Base-by-base conservation (phyloP, 2,329 filamentous ascomycete species). In the Talaromyces rugulosus region DNA sequence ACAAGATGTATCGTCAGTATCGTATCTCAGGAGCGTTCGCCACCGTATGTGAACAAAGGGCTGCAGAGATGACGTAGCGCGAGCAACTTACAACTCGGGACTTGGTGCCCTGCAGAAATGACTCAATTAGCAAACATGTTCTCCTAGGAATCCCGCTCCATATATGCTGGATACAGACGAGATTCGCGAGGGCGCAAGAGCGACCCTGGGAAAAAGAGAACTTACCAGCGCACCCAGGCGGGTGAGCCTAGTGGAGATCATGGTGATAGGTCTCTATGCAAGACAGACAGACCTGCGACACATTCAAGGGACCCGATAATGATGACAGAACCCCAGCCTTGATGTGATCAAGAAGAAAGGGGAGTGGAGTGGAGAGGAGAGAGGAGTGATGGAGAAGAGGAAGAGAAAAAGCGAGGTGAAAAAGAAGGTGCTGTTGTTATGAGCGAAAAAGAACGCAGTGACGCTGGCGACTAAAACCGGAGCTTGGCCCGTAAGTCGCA, bases 191-290 rank as follows among this genome's bases (percentile, higher is more conserved):
- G n/a, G 44, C 18, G 44, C 44, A 47, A 18, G 23, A 47, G 18
- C 18, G 18, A 8, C 18, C 5, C 7, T 31, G 47, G 58, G 42
- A 58, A 53, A 61, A 66, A 63, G 50, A 33, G 54, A 44, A 77
- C 78, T 67, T 77, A 81, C 78, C 77, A 80, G 73, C 73, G 74
- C 77, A 76, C 77, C 76, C 67, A 75, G 70, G 72, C 78, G 78
- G 74, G 77, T 74, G 68, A 80, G 73, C 74, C 76, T 74, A 67
- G 77, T 74, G 70, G 78, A 77, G 71, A 80, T 77, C 78, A 81
- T 81, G 70, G 71, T 79, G 73, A 67, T 71, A 71, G 73, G 70
- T 75, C 73, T 74, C 73, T 76, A 73, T 70, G 69, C 69, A 69
- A 72, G 70, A 68, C 69, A 69, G 67, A 69, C 71, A 72, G 66